A percentile compares a stretch with the other conserved stretches of the same genome.
phyloP scores from a whole-genome alignment of 129 eudicot genomes.

The Dittrichia graveolens region DNA sequence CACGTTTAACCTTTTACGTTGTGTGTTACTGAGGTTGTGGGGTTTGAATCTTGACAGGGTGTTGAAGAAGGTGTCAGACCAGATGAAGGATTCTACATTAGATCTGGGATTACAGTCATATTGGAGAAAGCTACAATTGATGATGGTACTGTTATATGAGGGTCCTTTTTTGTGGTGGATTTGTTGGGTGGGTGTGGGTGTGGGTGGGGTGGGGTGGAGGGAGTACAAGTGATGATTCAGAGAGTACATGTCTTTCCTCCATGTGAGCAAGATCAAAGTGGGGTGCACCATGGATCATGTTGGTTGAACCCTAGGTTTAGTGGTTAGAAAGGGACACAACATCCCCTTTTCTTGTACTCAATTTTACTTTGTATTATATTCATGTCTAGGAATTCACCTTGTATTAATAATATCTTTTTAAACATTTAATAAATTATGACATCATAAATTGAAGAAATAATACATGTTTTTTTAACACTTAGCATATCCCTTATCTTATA shows the following conservation, averaged over 20 bases:
- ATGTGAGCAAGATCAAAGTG: constrained; percentile 26
- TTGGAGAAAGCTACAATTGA: constrained; percentile 82
- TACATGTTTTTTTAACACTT: too few relatives aligned
- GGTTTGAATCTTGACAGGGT: constrained; percentile 46
- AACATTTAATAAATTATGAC: too few relatives aligned
- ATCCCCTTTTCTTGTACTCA: constrained; percentile 18
- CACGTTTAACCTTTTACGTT: too few relatives aligned
- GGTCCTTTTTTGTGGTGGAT: background rate
- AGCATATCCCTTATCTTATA: too few relatives aligned
- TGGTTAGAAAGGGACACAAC: constrained; percentile 18
- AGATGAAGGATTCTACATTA: constrained; percentile 88
- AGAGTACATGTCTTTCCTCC: constrained; percentile 18
- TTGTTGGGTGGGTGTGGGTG: too few relatives aligned
- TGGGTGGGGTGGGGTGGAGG: too few relatives aligned
- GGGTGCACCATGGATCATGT: constrained; percentile 27
- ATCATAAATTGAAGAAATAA: too few relatives aligned
- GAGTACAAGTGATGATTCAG: constrained; percentile 36
- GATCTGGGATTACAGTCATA: constrained; percentile 87
- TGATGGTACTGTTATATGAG: constrained; percentile 81
- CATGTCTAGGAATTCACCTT: background rate
- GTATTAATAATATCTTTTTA: too few relatives aligned
- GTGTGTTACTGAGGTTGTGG: background rate
- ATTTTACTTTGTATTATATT: constrained; percentile 25
- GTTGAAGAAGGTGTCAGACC: constrained; percentile 86
- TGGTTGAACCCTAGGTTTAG: background rate